Evolutionary conservation across 768 basidiomycete genomes (phyloP).

Genomic region (Lactarius pseudohatsudake): DNA sequence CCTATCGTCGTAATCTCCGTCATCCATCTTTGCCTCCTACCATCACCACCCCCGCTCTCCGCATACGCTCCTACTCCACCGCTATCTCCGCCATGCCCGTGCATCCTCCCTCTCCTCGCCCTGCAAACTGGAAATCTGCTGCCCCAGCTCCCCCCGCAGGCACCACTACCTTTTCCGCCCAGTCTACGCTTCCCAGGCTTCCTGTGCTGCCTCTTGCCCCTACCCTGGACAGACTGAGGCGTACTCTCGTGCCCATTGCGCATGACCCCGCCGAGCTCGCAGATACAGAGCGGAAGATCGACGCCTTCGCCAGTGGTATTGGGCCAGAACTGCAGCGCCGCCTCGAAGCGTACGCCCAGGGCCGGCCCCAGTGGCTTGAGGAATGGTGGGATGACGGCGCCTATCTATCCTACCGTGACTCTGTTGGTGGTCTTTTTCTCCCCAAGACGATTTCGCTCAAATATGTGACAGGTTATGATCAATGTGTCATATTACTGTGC

Average conservation of each 20-base stretch:
- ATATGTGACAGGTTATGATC: constrained; percentile 61
- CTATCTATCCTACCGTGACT: constrained; percentile 85
- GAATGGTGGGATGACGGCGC: constrained; percentile 91
- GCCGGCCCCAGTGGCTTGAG: constrained; percentile 78
- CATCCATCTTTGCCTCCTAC: not conserved
- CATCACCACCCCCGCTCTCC: not conserved
- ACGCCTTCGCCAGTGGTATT: constrained; percentile 52
- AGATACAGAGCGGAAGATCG: constrained; percentile 59
- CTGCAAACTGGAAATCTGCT: constrained; percentile 66
- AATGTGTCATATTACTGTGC: constrained; percentile 95
- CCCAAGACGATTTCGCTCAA: constrained; percentile 6
- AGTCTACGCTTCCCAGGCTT: constrained; percentile 62
- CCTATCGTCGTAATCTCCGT: not conserved
- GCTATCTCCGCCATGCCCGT: constrained; percentile 2
- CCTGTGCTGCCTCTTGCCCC: constrained; percentile 70
- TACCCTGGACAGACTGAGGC: constrained; percentile 69
- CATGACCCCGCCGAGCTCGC: constrained; percentile 58
- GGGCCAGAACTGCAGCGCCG: constrained; percentile 59
- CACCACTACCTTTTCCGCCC: constrained; percentile 64
- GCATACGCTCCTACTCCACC: not conserved
- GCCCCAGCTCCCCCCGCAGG: constrained; percentile 56
- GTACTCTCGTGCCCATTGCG: constrained; percentile 72
- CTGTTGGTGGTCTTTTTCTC: constrained; percentile 47
- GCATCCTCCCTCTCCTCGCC: constrained; percentile 37
- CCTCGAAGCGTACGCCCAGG: constrained; percentile 53